A percentile compares a stretch with the other conserved stretches of the same genome.
phyloP scores from a whole-genome alignment of 805 yeast species.

The Candida namnaoensis region DNA sequence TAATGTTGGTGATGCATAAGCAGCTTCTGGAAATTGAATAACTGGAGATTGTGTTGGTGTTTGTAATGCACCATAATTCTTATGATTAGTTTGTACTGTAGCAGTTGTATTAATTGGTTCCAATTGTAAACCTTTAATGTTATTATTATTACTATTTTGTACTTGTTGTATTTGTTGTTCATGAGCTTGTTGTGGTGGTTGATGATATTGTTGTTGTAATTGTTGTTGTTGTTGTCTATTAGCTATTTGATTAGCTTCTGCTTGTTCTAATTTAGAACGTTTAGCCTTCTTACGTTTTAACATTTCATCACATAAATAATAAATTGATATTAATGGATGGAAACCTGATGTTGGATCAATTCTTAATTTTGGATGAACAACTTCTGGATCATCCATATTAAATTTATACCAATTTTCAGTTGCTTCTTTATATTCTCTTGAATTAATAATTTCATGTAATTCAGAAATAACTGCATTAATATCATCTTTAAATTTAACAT shows the following conservation, averaged over 20 bases:
- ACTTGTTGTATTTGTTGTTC: slow-evolving; percentile 4
- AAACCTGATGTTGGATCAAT: slow-evolving; percentile 68
- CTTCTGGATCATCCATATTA: slow-evolving; percentile 21
- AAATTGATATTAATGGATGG: slow-evolving; percentile 84
- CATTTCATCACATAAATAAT: slow-evolving; percentile 83
- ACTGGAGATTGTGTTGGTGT: slow-evolving; percentile 32
- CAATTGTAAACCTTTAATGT: not conserved
- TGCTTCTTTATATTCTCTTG: slow-evolving; percentile 59
- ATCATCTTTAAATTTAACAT: slow-evolving; percentile 67
- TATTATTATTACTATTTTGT: not conserved
- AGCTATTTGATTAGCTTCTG: slow-evolving; percentile 6
- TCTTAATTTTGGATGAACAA: slow-evolving; percentile 1
- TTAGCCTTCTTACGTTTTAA: slow-evolving; percentile 57
- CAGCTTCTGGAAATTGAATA: slow-evolving; percentile 38
- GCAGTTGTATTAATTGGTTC: not conserved
- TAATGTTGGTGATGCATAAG: slow-evolving; percentile 42
- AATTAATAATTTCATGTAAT: slow-evolving; percentile 47
- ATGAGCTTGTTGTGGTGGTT: slow-evolving; percentile 1
- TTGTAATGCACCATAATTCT: slow-evolving; percentile 4
- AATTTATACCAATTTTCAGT: slow-evolving; percentile 64
- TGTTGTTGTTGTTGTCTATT: slow-evolving; percentile 3
- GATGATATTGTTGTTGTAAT: not conserved
- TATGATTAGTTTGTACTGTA: slow-evolving; percentile 2
- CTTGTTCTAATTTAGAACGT: slow-evolving; percentile 27
- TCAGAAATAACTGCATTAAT: slow-evolving; percentile 48